Conservation (phyloP, 1,284 basidiomycete species). For the Neonothopanus nambi region DNA sequence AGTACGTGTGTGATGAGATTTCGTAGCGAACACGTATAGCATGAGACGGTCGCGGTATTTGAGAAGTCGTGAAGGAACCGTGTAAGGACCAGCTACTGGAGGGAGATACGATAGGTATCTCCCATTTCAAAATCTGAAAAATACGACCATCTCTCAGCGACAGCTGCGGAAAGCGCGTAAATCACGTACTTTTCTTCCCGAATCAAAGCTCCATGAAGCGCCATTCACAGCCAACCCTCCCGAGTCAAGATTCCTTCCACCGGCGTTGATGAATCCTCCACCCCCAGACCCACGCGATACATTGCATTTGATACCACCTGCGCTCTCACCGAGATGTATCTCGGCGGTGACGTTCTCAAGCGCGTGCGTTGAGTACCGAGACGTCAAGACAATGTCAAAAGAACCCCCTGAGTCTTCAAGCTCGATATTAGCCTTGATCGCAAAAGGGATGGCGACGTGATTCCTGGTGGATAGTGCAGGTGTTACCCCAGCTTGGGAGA, state of each 20-base stretch:
- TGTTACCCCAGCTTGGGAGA: constrained; percentile 22
- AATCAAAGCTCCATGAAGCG: constrained; percentile 77
- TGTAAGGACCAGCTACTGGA: constrained; percentile 73
- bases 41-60: constrained; percentile 58
- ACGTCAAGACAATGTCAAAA: constrained; percentile 72
- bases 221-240: constrained; percentile 29
- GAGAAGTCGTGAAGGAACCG: constrained; percentile 77
- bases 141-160: constrained; percentile 5
- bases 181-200: constrained; percentile 55
- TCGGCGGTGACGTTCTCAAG: constrained; percentile 75
- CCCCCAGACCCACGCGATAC: constrained; percentile 62
- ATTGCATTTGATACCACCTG: constrained; percentile 65
- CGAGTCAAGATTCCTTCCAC: constrained; percentile 16
- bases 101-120: constrained; percentile 67
- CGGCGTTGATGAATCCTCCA: constrained; percentile 35
- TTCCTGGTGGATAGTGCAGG: constrained; percentile 37
- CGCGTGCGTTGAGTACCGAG: constrained; percentile 61
- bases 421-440: constrained; percentile 60
- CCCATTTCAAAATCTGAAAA: constrained; percentile 70
- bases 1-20: constrained; percentile 74
- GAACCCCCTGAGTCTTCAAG: constrained; percentile 70
- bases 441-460: constrained; percentile 64
- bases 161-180: constrained; percentile 8
- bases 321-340: constrained; percentile 72
- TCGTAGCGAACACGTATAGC: constrained; percentile 74